Percentiles rank a stretch among this genome's conserved stretches.
Conservation (phyloP, 257 asterid species). For the Solanum bulbocastanum region DNA sequence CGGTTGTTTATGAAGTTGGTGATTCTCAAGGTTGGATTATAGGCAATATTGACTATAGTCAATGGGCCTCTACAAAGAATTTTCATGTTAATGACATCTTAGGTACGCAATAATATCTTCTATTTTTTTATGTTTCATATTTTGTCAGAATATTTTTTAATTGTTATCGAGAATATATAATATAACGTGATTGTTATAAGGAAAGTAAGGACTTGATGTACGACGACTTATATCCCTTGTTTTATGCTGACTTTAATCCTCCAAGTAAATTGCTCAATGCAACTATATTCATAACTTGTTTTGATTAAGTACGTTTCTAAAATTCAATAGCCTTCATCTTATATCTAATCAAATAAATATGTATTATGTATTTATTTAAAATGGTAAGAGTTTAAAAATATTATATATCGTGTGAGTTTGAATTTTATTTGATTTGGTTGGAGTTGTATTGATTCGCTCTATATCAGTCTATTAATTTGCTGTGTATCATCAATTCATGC, state of each 20-base stretch:
- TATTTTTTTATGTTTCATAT: neutral
- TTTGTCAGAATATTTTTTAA: too few relatives aligned
- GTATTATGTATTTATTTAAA: too few relatives aligned
- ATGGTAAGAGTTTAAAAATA: too few relatives aligned
- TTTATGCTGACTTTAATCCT: neutral
- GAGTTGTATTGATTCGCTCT: too few relatives aligned
- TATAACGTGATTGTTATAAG: neutral
- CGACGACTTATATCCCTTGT: neutral
- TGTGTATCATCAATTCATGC: too few relatives aligned
- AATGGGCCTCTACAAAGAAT: neutral
- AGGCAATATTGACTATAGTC: neutral
- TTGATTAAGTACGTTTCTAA: neutral
- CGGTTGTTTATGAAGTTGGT: neutral
- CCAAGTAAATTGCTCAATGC: neutral
- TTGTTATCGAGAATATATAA: neutral
- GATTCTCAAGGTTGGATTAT: neutral
- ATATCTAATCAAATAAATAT: too few relatives aligned
- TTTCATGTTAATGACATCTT: neutral
- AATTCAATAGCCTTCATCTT: neutral
- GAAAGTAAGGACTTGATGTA: neutral
- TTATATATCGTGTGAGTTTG: too few relatives aligned
- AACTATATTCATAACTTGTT: neutral
- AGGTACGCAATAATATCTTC: neutral
- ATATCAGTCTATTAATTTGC: too few relatives aligned
- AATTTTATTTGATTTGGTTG: too few relatives aligned